phyloP scores from a whole-genome alignment of 768 basidiomycete species.

The Pleurotus giganteus region DNA sequence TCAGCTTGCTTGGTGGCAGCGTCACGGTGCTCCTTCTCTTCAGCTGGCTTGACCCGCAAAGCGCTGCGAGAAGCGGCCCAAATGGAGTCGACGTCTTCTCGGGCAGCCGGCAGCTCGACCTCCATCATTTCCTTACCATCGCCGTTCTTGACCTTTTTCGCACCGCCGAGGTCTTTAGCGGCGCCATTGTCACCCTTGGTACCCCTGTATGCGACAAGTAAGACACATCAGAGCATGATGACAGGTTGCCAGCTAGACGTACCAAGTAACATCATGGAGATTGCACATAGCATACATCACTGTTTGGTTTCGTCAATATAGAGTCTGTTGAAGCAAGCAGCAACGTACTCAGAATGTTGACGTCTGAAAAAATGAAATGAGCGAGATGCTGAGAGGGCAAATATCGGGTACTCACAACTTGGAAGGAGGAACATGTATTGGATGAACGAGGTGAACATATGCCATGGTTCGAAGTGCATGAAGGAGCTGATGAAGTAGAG shows the following conservation, averaged over 20 bases:
- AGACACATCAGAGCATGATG: too few relatives aligned
- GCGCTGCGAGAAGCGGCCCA: conserved; percentile 78
- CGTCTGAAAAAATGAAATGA: conserved; percentile 34
- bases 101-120: conserved; percentile 76
- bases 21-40: conserved; percentile 79
- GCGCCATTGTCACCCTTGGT: conserved; percentile 92
- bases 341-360: conserved; percentile 74
- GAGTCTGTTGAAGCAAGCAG: not conserved
- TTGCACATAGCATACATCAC: conserved; percentile 97
- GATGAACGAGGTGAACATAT: conserved; percentile 90
- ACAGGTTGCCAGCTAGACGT: not conserved
- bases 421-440: conserved; percentile 93
- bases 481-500: conserved; percentile 85
- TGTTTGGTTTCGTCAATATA: too few relatives aligned
- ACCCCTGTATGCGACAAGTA: conserved; percentile 45
- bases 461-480: conserved; percentile 94
- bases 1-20: conserved; percentile 89
- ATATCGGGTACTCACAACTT: conserved; percentile 43
- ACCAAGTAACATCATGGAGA: conserved; percentile 82
- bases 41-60: conserved; percentile 64
- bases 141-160: conserved; percentile 83
- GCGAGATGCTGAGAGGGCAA: not conserved
- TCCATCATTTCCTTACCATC: conserved; percentile 87
- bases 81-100: conserved; percentile 85
- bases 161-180: conserved; percentile 84